Percentiles rank a stretch among this genome's conserved stretches.
phyloP scores from a whole-genome alignment of 2,329 filamentous ascomycete genomes.

The Aspergillus proliferans region DNA sequence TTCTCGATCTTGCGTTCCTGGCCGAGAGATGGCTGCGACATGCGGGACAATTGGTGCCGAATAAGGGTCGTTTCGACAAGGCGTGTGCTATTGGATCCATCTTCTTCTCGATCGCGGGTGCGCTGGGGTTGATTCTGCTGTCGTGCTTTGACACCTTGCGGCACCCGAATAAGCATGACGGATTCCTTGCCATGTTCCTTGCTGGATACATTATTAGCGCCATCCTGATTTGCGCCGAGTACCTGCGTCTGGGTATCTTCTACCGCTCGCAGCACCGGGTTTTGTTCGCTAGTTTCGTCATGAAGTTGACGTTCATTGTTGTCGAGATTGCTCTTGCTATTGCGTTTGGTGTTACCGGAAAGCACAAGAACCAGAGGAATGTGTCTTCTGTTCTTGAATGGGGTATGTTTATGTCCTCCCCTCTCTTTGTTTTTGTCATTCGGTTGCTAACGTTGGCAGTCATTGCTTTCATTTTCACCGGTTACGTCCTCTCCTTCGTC shows the following conservation, averaged over 20 bases:
- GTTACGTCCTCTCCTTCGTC: constrained; percentile 80
- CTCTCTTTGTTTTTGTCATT: neutral
- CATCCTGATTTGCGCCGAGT: constrained; percentile 84
- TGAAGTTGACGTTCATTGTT: constrained; percentile 80
- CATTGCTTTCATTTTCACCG: constrained; percentile 77
- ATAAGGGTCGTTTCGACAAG: constrained; percentile 46
- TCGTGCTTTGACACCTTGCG: constrained; percentile 77
- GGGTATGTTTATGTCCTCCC: constrained; percentile 29
- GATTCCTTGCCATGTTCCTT: constrained; percentile 78
- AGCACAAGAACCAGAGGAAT: constrained; percentile 50
- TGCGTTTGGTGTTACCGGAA: constrained; percentile 58
- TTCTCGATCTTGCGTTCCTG: constrained; percentile 74
- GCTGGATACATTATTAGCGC: constrained; percentile 78
- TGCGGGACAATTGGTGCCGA: constrained; percentile 68
- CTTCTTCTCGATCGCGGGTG: constrained; percentile 66
- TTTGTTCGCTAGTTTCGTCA: constrained; percentile 73
- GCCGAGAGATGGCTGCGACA: constrained; percentile 83
- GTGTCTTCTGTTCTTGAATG: constrained; percentile 72
- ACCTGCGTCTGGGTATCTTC: constrained; percentile 74
- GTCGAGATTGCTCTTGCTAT: constrained; percentile 63
- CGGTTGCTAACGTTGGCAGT: constrained; percentile 22
- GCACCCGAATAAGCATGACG: constrained; percentile 62
- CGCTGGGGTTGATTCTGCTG: constrained; percentile 72
- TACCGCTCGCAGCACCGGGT: constrained; percentile 65
- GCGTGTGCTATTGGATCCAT: constrained; percentile 33